Conservation (phyloP, 148 eudicot genomes). For the Drosera capensis region DNA sequence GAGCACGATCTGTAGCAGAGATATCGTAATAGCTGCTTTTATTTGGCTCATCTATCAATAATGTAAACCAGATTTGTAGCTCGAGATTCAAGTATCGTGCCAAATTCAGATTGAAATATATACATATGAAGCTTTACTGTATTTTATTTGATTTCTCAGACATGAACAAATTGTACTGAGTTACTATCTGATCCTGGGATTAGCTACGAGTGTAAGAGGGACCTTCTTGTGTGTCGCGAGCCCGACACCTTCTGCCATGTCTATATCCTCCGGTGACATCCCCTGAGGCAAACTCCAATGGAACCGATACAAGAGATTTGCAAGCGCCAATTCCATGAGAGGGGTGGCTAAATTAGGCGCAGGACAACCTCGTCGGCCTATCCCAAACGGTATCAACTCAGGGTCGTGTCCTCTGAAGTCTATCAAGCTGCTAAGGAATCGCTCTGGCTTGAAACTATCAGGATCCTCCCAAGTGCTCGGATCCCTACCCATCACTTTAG, state of each 20-base stretch:
- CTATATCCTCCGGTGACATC: background rate
- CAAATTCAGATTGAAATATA: no score
- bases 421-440: conserved; percentile 12
- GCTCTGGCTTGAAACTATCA: conserved; percentile 15
- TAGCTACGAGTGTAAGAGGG: no score
- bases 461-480: conserved; percentile 21
- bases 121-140: no score
- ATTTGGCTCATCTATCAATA: no score
- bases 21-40: no score
- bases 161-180: no score
- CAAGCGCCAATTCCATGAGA: background rate
- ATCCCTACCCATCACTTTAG: conserved; percentile 15
- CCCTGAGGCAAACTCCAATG: background rate
- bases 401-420: conserved; percentile 11
- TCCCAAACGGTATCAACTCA: conserved; percentile 20
- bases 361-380: conserved; percentile 25
- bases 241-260: background rate
- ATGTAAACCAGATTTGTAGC: no score
- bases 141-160: no score
- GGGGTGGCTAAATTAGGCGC: conserved; percentile 2
- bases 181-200: no score
- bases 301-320: background rate
- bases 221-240: background rate
- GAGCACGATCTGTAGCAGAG: no score
- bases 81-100: no score